Conservation (phyloP, 2,329 filamentous ascomycete genomes). For the Colletotrichum kahawae region DNA sequence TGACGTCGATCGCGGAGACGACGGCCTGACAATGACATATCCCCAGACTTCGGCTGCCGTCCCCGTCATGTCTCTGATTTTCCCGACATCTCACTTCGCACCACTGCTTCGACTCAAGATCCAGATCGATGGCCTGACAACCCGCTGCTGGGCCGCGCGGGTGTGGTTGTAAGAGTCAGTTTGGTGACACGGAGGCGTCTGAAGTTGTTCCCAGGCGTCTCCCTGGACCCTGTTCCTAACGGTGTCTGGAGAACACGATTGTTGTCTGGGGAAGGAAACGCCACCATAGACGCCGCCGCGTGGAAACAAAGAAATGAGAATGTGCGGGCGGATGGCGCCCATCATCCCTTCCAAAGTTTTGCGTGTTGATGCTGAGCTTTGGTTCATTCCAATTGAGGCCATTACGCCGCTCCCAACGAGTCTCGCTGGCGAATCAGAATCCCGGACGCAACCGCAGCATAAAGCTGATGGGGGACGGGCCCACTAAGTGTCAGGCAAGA, state of each 20-base stretch:
- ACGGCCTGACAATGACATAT: neutral
- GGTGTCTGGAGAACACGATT: neutral
- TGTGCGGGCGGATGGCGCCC: neutral
- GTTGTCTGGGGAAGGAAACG: slow-evolving; percentile 12
- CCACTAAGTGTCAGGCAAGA: slow-evolving; percentile 13
- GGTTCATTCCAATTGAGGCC: slow-evolving; percentile 7
- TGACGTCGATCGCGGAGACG: neutral
- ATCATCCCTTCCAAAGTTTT: neutral
- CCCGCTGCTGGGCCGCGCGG: neutral
- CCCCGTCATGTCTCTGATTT: neutral
- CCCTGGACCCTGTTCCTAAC: neutral
- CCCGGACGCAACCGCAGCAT: neutral
- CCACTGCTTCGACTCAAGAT: neutral
- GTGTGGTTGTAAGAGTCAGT: slow-evolving; percentile 12
- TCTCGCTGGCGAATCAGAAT: slow-evolving; percentile 2
- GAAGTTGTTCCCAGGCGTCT: neutral
- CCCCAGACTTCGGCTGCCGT: neutral
- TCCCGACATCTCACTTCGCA: neutral
- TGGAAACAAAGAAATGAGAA: slow-evolving; percentile 4
- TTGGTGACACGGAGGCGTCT: slow-evolving; percentile 15
- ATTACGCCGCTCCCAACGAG: slow-evolving; percentile 8
- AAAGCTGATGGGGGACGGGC: neutral
- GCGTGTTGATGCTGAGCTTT: neutral
- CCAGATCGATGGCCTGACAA: neutral
- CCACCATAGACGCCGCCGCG: neutral